Evolutionary conservation across 2,329 filamentous ascomycete genomes (phyloP).

Genomic region (Aaosphaeria pasadenensis): DNA sequence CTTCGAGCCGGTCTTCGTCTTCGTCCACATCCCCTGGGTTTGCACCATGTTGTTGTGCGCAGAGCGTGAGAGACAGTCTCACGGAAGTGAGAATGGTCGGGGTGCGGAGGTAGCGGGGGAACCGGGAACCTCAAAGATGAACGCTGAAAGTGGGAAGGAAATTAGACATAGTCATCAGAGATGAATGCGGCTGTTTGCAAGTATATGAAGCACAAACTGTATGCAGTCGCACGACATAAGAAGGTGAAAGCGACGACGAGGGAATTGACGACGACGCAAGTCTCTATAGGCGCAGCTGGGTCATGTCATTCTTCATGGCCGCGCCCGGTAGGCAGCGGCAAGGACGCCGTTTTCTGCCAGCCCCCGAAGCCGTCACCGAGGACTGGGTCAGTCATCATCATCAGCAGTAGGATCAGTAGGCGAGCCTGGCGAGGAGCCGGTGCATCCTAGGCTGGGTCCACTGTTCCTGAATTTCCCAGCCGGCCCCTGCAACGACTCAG

Average conservation of each 20-base stretch:
- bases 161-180: no score
- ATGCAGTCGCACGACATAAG: no score
- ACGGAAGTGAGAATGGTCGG: background rate
- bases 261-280: no score
- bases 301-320: background rate
- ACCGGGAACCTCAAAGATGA: no score
- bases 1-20: constrained; percentile 33
- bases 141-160: no score
- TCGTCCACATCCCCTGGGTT: constrained; percentile 21
- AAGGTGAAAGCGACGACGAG: no score
- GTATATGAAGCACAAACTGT: no score
- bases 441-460: background rate
- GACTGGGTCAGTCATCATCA: constrained; percentile 1
- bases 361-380: background rate
- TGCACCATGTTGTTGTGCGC: constrained; percentile 18
- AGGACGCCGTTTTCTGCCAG: background rate
- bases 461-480: constrained; percentile 20
- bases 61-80: constrained; percentile 5
- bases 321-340: background rate
- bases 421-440: background rate
- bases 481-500: constrained; percentile 3
- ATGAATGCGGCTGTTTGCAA: no score
- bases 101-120: background rate
- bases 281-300: no score
- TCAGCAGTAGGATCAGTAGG: no score